Conservation (phyloP, 1,284 basidiomycete genomes). For the Cryptococcus neoformans region DNA sequence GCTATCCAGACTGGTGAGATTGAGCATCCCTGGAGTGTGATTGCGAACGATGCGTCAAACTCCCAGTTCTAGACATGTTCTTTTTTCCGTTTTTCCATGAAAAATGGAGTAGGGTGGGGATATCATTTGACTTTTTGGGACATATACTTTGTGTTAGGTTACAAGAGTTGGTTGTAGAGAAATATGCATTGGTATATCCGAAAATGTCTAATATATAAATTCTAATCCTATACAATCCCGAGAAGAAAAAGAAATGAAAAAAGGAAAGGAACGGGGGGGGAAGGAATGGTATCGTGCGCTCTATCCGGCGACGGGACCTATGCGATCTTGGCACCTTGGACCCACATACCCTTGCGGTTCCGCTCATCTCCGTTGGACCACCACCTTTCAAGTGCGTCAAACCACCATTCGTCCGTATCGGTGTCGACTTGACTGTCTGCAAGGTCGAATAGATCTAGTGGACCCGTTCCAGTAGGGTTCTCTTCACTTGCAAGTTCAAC, state of each 20-base stretch:
- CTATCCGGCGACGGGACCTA: background rate
- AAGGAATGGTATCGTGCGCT: too few relatives aligned
- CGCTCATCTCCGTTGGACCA: constrained; percentile 72
- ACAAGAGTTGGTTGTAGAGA: background rate
- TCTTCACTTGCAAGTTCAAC: constrained; percentile 15
- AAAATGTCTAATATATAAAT: background rate
- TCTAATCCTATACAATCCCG: background rate
- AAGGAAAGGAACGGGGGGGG: too few relatives aligned
- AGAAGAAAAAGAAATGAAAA: background rate
- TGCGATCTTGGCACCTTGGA: constrained; percentile 57
- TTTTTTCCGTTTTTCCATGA: background rate
- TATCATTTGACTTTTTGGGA: background rate
- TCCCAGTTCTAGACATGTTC: background rate
- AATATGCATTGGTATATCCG: background rate
- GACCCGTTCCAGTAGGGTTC: constrained; percentile 54
- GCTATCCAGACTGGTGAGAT: constrained; percentile 87
- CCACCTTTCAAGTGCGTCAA: constrained; percentile 75
- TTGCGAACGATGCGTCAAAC: constrained; percentile 27
- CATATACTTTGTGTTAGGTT: background rate
- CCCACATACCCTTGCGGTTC: constrained; percentile 67
- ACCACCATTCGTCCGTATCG: constrained; percentile 39
- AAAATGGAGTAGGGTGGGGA: too few relatives aligned
- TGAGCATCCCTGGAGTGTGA: constrained; percentile 68
- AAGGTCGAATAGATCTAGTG: constrained; percentile 65
- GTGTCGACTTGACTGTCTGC: background rate